Evolutionary conservation across 1,284 basidiomycete genomes (phyloP).

Genomic region (Ceratobasidium sp.): DNA sequence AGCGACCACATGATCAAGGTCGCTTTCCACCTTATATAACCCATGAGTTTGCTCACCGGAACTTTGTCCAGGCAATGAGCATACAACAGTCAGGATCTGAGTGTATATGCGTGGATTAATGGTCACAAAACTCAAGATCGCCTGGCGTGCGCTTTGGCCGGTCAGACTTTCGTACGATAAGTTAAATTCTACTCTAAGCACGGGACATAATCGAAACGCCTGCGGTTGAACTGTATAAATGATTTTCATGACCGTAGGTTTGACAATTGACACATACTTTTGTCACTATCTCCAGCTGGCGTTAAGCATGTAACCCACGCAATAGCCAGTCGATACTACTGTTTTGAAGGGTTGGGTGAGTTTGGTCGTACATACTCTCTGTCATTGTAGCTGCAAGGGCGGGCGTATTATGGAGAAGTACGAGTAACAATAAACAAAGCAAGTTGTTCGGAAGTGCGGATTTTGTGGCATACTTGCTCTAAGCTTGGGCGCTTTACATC

Average conservation of each 20-base stretch:
- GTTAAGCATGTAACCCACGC: slow-evolving; percentile 5
- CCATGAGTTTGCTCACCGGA: no score
- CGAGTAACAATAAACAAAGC: no score
- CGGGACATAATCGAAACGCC: slow-evolving; percentile 40
- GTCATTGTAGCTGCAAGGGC: no score
- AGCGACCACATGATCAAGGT: not conserved
- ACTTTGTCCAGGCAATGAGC: not conserved
- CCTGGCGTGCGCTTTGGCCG: slow-evolving; percentile 23
- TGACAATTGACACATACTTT: slow-evolving; percentile 7
- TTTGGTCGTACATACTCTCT: not conserved
- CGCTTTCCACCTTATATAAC: not conserved
- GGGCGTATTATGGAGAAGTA: no score
- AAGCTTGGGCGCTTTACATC: no score
- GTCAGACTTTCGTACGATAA: slow-evolving; percentile 41
- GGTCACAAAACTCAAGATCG: slow-evolving; percentile 10
- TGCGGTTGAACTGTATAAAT: not conserved
- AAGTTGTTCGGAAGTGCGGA: no score
- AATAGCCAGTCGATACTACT: slow-evolving; percentile 12
- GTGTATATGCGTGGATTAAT: not conserved
- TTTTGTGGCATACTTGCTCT: no score
- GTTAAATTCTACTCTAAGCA: slow-evolving; percentile 30
- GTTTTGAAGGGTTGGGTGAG: slow-evolving; percentile 1
- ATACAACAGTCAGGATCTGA: not conserved
- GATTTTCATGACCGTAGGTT: no score
- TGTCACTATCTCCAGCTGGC: slow-evolving; percentile 11